Evolutionary conservation across 2,329 filamentous ascomycete genomes (phyloP).

Genomic region (Fusarium buharicum): DNA sequence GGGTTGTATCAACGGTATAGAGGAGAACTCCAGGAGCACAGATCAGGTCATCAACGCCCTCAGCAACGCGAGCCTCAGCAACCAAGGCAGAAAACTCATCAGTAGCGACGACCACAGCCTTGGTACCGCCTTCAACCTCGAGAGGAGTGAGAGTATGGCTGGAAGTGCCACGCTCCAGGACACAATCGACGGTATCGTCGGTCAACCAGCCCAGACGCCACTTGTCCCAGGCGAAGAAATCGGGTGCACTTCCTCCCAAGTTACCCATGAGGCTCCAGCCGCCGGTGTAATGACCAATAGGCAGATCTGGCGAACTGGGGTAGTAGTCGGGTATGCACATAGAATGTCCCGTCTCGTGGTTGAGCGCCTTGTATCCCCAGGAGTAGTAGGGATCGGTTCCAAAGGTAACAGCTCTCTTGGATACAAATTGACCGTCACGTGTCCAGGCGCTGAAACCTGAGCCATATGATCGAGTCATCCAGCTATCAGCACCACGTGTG

Average conservation of each 20-base stretch:
- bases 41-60: constrained; percentile 40
- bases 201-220: constrained; percentile 53
- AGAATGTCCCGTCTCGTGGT: constrained; percentile 53
- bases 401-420: constrained; percentile 47
- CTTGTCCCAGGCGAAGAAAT: constrained; percentile 54
- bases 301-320: constrained; percentile 36
- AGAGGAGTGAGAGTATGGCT: constrained; percentile 39
- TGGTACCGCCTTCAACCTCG: constrained; percentile 18
- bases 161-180: constrained; percentile 40
- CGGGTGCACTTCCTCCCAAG: constrained; percentile 49
- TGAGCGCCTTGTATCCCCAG: constrained; percentile 50
- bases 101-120: constrained; percentile 24
- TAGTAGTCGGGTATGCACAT: constrained; percentile 54
- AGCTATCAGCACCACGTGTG: constrained; percentile 6
- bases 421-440: neutral
- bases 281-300: constrained; percentile 48
- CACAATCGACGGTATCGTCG: constrained; percentile 50
- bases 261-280: constrained; percentile 54
- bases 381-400: constrained; percentile 47
- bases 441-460: constrained; percentile 12
- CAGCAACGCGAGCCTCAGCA: constrained; percentile 46
- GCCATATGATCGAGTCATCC: constrained; percentile 3
- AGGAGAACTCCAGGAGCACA: constrained; percentile 51
- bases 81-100: constrained; percentile 44
- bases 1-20: constrained; percentile 49